These are phyloP conservation scores for Triangularia verruculosa DNA, from an alignment of 2,329 filamentous ascomycete species.

Conservation along the genomic window DNA sequence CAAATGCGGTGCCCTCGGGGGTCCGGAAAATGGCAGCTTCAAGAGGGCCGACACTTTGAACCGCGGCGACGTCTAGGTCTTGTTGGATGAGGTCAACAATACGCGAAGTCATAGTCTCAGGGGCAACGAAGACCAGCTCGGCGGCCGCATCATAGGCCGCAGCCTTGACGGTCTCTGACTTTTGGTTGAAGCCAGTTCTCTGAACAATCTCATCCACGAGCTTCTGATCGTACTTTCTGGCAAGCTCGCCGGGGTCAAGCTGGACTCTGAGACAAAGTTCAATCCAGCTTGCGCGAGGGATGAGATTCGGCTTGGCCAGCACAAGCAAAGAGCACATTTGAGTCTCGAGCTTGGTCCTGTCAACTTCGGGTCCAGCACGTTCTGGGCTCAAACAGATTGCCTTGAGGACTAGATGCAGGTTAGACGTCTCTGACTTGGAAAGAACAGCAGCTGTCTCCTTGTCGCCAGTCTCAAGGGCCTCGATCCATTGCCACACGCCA, in stretches of 20 bases:
- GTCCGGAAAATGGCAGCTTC: conserved; percentile 93
- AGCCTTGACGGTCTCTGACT: conserved; percentile 51
- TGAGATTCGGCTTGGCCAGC: conserved; percentile 71
- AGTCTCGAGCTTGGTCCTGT: conserved; percentile 52
- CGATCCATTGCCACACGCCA: conserved; percentile 79
- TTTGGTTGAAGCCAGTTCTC: conserved; percentile 47
- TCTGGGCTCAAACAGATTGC: conserved; percentile 60
- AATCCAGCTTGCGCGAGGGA: conserved; percentile 84
- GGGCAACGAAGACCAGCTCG: conserved; percentile 90
- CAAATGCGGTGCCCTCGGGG: conserved; percentile 79
- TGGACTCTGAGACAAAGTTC: conserved; percentile 76
- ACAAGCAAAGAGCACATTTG: conserved; percentile 78
- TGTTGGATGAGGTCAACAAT: conserved; percentile 70
- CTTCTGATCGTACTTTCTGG: conserved; percentile 57
- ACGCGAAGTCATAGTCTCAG: conserved; percentile 72
- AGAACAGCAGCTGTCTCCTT: conserved; percentile 71
- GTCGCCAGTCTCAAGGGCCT: conserved; percentile 63
- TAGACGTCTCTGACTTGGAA: conserved; percentile 61
- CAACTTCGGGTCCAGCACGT: conserved; percentile 39
- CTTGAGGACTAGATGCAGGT: conserved; percentile 60
- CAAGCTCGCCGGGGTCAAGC: conserved; percentile 78
- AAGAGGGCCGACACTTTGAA: conserved; percentile 73
- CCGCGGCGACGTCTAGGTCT: conserved; percentile 69
- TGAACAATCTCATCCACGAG: conserved; percentile 66
- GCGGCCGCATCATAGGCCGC: conserved; percentile 84